phyloP scores from a whole-genome alignment of 2,329 filamentous ascomycete species.

The Xylariaceae sp. region DNA sequence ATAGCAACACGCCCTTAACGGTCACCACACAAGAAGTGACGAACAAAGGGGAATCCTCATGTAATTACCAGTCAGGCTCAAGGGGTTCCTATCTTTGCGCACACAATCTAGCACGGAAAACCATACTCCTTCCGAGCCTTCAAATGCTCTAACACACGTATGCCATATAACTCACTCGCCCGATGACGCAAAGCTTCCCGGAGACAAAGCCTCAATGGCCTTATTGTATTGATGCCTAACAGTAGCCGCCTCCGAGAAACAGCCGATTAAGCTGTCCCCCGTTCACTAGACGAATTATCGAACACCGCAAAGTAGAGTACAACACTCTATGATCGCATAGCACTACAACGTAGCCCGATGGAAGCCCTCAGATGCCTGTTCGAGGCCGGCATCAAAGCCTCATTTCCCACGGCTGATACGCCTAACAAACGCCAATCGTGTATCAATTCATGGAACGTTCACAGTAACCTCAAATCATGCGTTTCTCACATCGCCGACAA shows the following conservation, averaged over 20 bases:
- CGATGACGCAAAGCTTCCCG: neutral
- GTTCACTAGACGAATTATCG: constrained; percentile 15
- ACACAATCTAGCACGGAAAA: no score
- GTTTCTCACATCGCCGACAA: constrained; percentile 15
- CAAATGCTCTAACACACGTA: neutral
- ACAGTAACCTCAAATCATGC: constrained; percentile 15
- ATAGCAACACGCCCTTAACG: no score
- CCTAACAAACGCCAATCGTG: constrained; percentile 24
- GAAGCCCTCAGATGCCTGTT: constrained; percentile 9
- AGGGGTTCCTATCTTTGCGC: no score
- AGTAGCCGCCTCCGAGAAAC: constrained; percentile 2
- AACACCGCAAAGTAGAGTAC: constrained; percentile 15
- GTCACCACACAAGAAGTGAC: no score
- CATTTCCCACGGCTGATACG: constrained; percentile 22
- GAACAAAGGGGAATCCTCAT: no score
- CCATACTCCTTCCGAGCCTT: neutral
- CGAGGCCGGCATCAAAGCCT: constrained; percentile 10
- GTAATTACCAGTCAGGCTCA: no score
- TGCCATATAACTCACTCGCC: neutral
- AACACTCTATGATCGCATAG: neutral
- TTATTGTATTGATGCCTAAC: constrained; percentile 4
- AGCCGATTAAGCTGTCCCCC: constrained; percentile 12
- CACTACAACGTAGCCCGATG: constrained; percentile 3
- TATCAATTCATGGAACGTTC: constrained; percentile 14
- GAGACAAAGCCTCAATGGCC: neutral